Base-by-base conservation (phyloP, 495 filamentous ascomycete species). In the Hyphodiscus hymeniophilus region DNA sequence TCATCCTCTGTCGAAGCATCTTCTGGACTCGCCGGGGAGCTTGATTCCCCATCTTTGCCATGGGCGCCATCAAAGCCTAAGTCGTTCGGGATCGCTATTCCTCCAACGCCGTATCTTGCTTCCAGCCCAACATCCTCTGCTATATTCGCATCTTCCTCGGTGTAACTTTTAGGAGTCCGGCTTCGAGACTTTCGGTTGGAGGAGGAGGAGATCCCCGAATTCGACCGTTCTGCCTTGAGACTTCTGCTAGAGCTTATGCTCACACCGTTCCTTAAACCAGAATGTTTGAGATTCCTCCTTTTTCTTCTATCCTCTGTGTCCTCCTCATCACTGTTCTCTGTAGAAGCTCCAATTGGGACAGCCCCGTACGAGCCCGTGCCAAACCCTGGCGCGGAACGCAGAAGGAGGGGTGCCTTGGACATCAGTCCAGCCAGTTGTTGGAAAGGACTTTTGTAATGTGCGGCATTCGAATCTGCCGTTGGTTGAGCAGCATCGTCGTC, bases 371-470 rank as follows among this genome's bases (percentile, higher is more conserved):
- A 76, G 21, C 74, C 74, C 18, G 71, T 74, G 23, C 62, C 68
- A 60, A 74, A 70, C 15, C 75, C 75, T 41, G 76, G 74, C 50
- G 78, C 74, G 46, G 76, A 73, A 51, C 77, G 78, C 48, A 83
- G 64, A 39, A 79, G 62, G 26, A 79, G 70, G 34, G 67, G 74
- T 38, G 66, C 63, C 56, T 69, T 70, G 50, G 73, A 78, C 78
- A 82, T 82, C 18, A 56, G 54, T 35, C 38, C 47, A n/a, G 26
- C 12, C 12, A 60, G 31, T 43, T 22, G 43, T 12, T 43, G 46
- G 10, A 50, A 38, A 5, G 45, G 50, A 16, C 39, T 51, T 47
- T 54, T 35, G 31, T 30, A 26, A 15, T 52, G 24, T 38, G 20
- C 16, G 7, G 7, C 36, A 17, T 35, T 17, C 30, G 11, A 20